Evolutionary conservation across 2,329 filamentous ascomycete genomes (phyloP).

Genomic region (Paracoccidioides lutzii): DNA sequence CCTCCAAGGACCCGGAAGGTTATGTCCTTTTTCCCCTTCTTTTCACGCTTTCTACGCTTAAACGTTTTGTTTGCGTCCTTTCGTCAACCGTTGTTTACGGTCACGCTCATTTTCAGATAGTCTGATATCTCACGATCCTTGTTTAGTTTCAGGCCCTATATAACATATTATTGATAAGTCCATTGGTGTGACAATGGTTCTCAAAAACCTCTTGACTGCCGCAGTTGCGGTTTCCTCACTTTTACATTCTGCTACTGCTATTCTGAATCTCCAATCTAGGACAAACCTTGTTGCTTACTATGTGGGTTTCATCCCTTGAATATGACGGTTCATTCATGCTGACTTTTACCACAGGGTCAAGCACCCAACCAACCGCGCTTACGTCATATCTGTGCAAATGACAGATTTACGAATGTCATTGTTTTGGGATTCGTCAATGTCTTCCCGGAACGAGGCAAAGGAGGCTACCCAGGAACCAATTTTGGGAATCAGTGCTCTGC

Average conservation of each 20-base stretch:
- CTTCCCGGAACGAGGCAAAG: constrained; percentile 36
- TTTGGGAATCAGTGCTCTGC: constrained; percentile 44
- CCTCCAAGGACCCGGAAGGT: background rate
- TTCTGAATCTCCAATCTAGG: constrained; percentile 30
- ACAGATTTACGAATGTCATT: constrained; percentile 43
- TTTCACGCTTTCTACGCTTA: constrained; percentile 1
- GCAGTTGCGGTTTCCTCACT: constrained; percentile 22
- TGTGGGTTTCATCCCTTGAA: constrained; percentile 18
- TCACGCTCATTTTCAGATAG: constrained; percentile 23
- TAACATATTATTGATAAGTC: constrained; percentile 14
- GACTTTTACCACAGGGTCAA: constrained; percentile 34
- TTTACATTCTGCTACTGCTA: constrained; percentile 23
- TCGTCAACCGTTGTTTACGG: constrained; percentile 30
- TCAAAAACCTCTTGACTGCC: constrained; percentile 22
- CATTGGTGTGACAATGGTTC: constrained; percentile 24
- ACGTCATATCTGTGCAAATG: constrained; percentile 35
- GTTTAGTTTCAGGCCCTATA: constrained; percentile 18
- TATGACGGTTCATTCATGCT: constrained; percentile 3
- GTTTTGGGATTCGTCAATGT: constrained; percentile 43
- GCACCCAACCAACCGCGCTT: constrained; percentile 37
- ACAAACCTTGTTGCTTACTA: constrained; percentile 43
- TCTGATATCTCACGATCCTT: constrained; percentile 27
- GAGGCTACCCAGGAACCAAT: constrained; percentile 40
- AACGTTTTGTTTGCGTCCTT: constrained; percentile 41
- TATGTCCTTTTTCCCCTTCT: background rate